Conservation (phyloP, 192 early-diverging fungal species). For the Pilobolus umbonatus region DNA sequence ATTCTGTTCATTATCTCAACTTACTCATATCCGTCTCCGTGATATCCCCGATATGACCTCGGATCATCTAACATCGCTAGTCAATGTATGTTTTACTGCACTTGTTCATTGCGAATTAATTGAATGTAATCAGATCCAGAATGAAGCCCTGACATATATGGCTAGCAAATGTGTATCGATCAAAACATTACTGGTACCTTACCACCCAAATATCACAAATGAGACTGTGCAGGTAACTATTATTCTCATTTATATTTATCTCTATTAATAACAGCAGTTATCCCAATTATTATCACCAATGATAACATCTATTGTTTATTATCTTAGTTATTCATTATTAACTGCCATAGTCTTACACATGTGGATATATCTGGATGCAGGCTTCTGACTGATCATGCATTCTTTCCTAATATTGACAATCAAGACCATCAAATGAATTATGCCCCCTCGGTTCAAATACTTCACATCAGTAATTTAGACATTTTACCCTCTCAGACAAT, state of each 20-base stretch:
- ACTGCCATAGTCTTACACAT: conserved; percentile 20
- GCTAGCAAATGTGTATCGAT: conserved; percentile 8
- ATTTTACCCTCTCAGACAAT: conserved; percentile 10
- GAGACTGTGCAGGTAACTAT: conserved; percentile 14
- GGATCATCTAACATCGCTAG: conserved; percentile 16
- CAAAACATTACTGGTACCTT: conserved; percentile 18
- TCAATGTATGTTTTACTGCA: not conserved
- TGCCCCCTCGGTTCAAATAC: conserved; percentile 6
- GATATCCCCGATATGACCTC: conserved; percentile 29
- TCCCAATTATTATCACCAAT: not conserved
- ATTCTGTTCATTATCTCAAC: conserved; percentile 1
- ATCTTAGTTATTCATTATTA: conserved; percentile 12
- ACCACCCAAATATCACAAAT: conserved; percentile 26
- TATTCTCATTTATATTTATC: not conserved
- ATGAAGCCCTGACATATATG: conserved; percentile 11
- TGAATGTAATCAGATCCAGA: conserved; percentile 22
- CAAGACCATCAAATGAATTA: conserved; percentile 1
- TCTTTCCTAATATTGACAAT: conserved; percentile 5
- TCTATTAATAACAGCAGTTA: not conserved
- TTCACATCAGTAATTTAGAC: conserved; percentile 25
- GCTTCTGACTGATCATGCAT: conserved; percentile 23
- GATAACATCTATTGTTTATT: conserved; percentile 2
- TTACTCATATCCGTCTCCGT: conserved; percentile 18
- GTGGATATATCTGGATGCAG: conserved; percentile 28
- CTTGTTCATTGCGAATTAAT: conserved; percentile 25